Base-by-base conservation (phyloP, 164 flowering plant genomes). In the Chimonanthus praecox region DNA sequence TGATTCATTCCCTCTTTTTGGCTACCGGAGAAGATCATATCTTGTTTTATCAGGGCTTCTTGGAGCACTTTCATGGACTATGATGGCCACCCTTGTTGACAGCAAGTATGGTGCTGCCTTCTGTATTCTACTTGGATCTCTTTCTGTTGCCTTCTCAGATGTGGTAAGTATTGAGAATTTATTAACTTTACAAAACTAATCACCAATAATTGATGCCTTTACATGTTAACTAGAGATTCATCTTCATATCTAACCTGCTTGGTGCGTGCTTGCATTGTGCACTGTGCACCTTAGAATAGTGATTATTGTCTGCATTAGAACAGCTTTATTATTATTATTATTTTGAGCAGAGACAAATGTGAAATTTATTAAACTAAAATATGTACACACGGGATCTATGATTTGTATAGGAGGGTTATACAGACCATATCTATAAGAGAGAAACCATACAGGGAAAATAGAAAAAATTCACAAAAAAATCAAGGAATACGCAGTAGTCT, bases 61-160 rank as follows among this genome's bases (percentile, higher is more conserved):
- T 58, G 99, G 98, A 74, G 98, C 99, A 74, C 75, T 93, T 48
- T 93, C 99, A 51, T 96, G 99, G 99, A 84, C 84, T 78, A 82
- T 93, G 86, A 96, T 96, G 99, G 89, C 98, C 44, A 87, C 92
- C 47, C 63, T 87, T 77, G 99, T 90, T 74, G 94, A 93, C 68
- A 84, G 92, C 89, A 90, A 96, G 80, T 96, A 92, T 68, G 69
- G 81, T 81, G 94, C 90, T 79, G 97, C 95, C 44, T 90, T 90
- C 74, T 93, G 94, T 84, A 93, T 92, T 80, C 95, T 96, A 82
- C 94, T 96, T 76, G 98, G 99, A 68, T 93, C 99, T 73, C 95
- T 96, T 72, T 96, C 99, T 65, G 99, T 96, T 75, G 99, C 99
- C 72, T 93, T 93, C 73, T 93, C 99, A 16, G 99, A 96, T 86